Base-by-base conservation (phyloP, 306 rosid species). In the Quercus mongolica region DNA sequence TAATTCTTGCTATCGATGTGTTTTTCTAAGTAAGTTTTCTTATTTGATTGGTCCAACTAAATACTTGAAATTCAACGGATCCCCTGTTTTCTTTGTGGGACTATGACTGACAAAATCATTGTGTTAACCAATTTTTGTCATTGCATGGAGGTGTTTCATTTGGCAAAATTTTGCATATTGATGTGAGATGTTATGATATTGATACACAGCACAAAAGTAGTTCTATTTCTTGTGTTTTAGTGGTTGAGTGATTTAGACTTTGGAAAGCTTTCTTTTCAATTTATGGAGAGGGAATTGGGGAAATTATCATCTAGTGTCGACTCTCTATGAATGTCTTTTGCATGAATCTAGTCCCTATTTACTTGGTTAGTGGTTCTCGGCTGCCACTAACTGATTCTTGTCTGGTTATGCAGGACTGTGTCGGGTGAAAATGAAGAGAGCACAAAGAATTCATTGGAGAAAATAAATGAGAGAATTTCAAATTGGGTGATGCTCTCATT, bases 341-440 rank as follows among this genome's bases (percentile, higher is more conserved):
- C 12, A 68, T 59, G 13, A 10, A 21, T 44, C 20, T 28, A 71
- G 61, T 76, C 71, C 77, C n/a, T 30, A 30, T 49, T 28, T 51
- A 23, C 51, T 76, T 65, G 65, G 44, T 79, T 58, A 31, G 51
- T 77, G 12, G 21, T 63, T 77, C 65, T 80, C 55, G 19, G 59
- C 55, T 68, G 71, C 76, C 54, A 12, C 62, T 59, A 8, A 78
- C 79, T 74, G 41, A 18, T 35, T 38, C 35, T 57, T 30, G 56
- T 44, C 44, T 84, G 71, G 23, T 77, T 73, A 70, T 88, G 83
- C 87, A 94, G 97, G 92, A 89, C 86, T 74, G 74, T 92, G 3
- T 80, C 97, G 99, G 61, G 99, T 94, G 79, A 92, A 92, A 83
- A 94, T 91, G 99, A 92, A 94, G 92, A 85, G 97, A 92, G 78